Evolutionary conservation across 176 grass and related monocot species (phyloP), one percentile per base, ranked within the genome.

Genomic region (Bolboschoenus planiculmis): DNA sequence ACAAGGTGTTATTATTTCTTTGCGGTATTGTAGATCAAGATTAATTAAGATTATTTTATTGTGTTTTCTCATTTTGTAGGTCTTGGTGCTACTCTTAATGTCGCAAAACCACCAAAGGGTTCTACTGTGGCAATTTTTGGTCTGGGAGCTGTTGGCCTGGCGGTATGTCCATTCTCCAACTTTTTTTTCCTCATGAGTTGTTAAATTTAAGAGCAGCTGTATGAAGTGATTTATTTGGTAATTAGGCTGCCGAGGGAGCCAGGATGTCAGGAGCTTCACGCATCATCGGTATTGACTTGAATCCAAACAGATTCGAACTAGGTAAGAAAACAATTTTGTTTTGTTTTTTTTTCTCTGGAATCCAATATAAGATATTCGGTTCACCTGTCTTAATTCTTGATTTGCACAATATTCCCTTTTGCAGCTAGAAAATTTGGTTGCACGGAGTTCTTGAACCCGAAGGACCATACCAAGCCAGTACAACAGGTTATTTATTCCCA

Each of bases 341-440:
- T 62, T 11, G 3, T 62, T 62, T 5, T 30, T 33, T 70, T 10
- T 70, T 39, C 20, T 70, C 20, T 70, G 3, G 14, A 76, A 30
- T 2, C 0, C 14, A 26, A 11, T 48, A 48, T 48, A 76, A 76
- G 3, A 30, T 30, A 7, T 3, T 51, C 44, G 18, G 10, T 30
- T 8, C 24, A 66, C 23, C 9, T 48, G 1, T 11, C 40, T 44
- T 58, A 31, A 1, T 35, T n/a, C 40, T 53, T 51, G 35, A 29
- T 33, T 64, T 78, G n/a, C 33, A 15, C 2, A 53, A 46, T 20
- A 1, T 65, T 16, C 1, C 36, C 26, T 80, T 73, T 70, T 85
- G 51, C 89, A 97, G 94, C 94, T 64, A 97, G 85, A 86, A 93
- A 92, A 46, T 97, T 97, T 81, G 94, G 94, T n/a, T 90, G 89